Percentiles rank a stretch among this genome's conserved stretches.
Evolutionary conservation across 2,329 filamentous ascomycete genomes (phyloP).

Genomic region (Pseudogymnoascus sp.): DNA sequence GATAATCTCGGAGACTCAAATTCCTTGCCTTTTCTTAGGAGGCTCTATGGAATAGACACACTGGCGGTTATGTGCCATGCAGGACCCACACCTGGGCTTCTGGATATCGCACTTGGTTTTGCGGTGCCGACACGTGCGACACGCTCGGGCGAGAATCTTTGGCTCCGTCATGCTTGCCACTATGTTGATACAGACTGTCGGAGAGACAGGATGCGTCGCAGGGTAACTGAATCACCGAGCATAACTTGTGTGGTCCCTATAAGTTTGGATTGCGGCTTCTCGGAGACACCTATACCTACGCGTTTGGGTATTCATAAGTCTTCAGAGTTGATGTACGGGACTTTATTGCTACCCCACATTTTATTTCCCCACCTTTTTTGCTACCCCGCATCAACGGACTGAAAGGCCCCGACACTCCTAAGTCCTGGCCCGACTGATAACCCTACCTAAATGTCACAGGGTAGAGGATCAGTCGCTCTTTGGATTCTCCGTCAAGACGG

Average conservation of each 20-base stretch:
- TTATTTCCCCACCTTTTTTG: not conserved
- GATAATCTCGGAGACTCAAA: not conserved
- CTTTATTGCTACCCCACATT: not conserved
- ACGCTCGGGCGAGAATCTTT: constrained; percentile 9
- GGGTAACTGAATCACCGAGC: not conserved
- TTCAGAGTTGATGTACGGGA: not conserved
- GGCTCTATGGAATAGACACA: not conserved
- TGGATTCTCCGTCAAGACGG: not conserved
- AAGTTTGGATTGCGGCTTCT: not conserved
- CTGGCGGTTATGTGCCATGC: not conserved
- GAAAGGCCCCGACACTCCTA: not conserved
- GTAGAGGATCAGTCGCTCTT: not conserved
- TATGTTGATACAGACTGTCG: not conserved
- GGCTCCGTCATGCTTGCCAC: not conserved
- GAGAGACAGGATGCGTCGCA: not conserved
- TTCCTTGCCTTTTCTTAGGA: not conserved
- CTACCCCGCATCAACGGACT: not conserved
- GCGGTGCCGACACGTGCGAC: not conserved
- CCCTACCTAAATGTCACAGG: not conserved
- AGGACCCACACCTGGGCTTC: constrained; percentile 1
- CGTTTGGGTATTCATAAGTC: not conserved
- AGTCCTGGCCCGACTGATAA: not conserved
- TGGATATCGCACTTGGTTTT: constrained; percentile 3
- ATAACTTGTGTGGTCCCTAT: not conserved
- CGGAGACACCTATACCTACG: not conserved